phyloP scores from a whole-genome alignment of 139 green algal genomes.

The Gonium pectorale region DNA sequence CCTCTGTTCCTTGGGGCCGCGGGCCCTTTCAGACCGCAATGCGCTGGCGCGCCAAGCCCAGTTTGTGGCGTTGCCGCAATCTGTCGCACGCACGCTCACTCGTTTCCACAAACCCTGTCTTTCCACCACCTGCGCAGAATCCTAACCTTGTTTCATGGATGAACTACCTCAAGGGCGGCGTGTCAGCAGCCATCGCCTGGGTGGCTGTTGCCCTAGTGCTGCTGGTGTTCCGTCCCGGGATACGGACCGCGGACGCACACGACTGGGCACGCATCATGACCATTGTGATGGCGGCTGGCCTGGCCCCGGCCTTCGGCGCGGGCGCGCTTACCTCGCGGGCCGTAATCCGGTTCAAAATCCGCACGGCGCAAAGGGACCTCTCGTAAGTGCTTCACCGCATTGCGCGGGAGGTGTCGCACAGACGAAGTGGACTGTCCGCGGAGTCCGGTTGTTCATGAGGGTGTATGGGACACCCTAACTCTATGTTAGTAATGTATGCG shows the following conservation, averaged over 20 bases:
- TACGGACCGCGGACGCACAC: background rate
- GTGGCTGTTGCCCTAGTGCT: background rate
- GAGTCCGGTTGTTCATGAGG: too few relatives aligned
- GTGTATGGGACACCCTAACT: too few relatives aligned
- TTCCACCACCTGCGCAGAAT: background rate
- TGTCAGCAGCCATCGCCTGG: background rate
- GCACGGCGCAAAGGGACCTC: background rate
- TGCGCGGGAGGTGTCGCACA: too few relatives aligned
- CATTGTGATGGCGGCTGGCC: background rate
- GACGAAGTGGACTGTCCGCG: too few relatives aligned
- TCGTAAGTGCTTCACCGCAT: conserved; percentile 26
- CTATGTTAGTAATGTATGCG: background rate
- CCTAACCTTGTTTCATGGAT: conserved; percentile 22
- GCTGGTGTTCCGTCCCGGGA: conserved; percentile 24
- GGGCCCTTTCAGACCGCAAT: too few relatives aligned
- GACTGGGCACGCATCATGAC: background rate
- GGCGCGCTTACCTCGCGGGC: background rate
- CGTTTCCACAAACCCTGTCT: background rate
- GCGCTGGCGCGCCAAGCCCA: too few relatives aligned
- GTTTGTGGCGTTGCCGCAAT: too few relatives aligned
- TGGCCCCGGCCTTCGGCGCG: background rate
- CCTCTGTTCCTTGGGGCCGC: background rate
- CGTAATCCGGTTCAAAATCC: background rate
- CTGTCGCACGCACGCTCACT: background rate
- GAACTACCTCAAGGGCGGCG: conserved; percentile 23